Evolutionary conservation across 2,329 filamentous ascomycete species (phyloP).

Genomic region (Aplosporella prunicola): DNA sequence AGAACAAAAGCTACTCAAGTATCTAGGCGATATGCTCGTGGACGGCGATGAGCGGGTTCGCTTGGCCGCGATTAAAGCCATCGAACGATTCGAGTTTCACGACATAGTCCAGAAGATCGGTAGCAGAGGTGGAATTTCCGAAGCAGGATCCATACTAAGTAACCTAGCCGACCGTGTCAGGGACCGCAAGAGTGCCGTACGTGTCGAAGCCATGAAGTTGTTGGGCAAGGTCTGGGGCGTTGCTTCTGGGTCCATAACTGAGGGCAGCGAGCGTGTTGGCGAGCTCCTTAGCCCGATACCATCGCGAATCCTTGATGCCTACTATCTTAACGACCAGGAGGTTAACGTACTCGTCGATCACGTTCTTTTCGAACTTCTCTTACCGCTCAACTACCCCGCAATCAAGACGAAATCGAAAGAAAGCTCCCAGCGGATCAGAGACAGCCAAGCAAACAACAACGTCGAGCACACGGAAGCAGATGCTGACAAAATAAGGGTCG

Average conservation of each 20-base stretch:
- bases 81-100: constrained; percentile 70
- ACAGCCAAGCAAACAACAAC: constrained; percentile 42
- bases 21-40: constrained; percentile 68
- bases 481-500: constrained; percentile 67
- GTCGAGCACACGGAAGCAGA: constrained; percentile 42
- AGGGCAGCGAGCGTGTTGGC: constrained; percentile 67
- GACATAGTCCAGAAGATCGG: constrained; percentile 78
- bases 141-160: constrained; percentile 67
- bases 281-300: constrained; percentile 73
- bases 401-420: constrained; percentile 48
- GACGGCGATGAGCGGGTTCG: constrained; percentile 89
- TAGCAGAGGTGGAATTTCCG: constrained; percentile 61
- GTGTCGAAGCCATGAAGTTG: constrained; percentile 76
- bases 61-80: constrained; percentile 74
- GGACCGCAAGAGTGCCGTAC: constrained; percentile 72
- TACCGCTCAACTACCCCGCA: constrained; percentile 82
- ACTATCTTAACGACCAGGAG: constrained; percentile 82
- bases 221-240: constrained; percentile 90
- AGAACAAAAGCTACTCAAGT: constrained; percentile 63
- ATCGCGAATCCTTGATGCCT: constrained; percentile 73
- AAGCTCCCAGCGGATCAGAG: constrained; percentile 52
- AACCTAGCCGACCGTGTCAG: constrained; percentile 81
- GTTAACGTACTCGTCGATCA: constrained; percentile 77
- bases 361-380: constrained; percentile 74
- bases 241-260: constrained; percentile 74